These are phyloP conservation scores for Neospora caninum DNA, from an alignment of 169 alveolate genomes.

Conservation along the genomic window DNA sequence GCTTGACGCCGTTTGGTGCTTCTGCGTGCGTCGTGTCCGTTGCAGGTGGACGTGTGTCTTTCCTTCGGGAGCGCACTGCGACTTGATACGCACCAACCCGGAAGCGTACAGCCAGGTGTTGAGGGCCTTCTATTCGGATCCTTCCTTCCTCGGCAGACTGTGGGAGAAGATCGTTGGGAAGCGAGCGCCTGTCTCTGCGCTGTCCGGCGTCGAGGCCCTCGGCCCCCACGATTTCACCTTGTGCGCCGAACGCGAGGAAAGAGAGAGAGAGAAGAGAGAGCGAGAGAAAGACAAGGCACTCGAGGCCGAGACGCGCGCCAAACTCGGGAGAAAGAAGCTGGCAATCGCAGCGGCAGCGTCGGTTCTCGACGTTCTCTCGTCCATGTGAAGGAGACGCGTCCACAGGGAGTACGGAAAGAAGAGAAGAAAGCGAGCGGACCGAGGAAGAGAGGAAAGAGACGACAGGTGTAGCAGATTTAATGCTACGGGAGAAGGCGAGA, in stretches of 20 bases:
- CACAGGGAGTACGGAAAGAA: neutral
- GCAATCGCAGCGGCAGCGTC: neutral
- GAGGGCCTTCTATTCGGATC: neutral
- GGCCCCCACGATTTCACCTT: neutral
- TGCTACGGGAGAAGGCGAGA: neutral
- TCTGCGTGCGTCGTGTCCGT: neutral
- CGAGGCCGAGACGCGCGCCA: neutral
- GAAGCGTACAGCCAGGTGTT: neutral
- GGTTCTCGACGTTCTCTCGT: neutral
- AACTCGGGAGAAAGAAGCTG: neutral
- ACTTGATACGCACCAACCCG: neutral
- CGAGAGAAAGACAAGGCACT: neutral
- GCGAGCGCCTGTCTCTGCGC: neutral
- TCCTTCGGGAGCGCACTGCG: constrained; percentile 27
- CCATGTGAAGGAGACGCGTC: neutral
- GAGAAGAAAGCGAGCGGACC: neutral
- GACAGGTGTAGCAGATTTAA: neutral
- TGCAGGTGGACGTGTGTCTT: constrained; percentile 9
- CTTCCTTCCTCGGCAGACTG: neutral
- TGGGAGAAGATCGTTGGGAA: neutral
- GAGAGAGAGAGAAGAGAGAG: neutral
- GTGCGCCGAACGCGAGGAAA: neutral
- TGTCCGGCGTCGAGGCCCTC: constrained; percentile 11
- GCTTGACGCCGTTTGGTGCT: neutral
- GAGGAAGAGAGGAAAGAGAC: neutral